These are phyloP conservation scores for Sarocladium oryzae DNA, from an alignment of 2,329 filamentous ascomycete genomes.

Conservation along the genomic window DNA sequence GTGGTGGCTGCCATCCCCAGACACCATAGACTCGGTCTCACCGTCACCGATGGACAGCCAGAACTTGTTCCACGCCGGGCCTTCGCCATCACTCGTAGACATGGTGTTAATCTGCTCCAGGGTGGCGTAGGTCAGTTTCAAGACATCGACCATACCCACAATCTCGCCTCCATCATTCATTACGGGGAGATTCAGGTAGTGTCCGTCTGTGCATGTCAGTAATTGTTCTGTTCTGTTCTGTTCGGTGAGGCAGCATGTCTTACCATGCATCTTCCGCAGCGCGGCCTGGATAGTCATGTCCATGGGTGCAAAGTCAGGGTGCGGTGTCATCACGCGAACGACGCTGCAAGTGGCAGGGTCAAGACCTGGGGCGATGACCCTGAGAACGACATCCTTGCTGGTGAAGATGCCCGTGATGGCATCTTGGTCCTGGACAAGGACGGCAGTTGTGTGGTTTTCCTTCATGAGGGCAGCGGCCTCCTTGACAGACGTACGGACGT, in stretches of 20 bases:
- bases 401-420: conserved; percentile 99
- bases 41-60: conserved; percentile 86
- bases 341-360: conserved; percentile 95
- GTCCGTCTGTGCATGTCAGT: conserved; percentile 60
- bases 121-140: conserved; percentile 96
- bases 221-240: neutral
- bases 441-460: conserved; percentile 95
- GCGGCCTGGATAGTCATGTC: conserved; percentile 99
- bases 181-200: conserved; percentile 95
- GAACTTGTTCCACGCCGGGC: conserved; percentile 99
- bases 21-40: conserved; percentile 94
- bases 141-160: conserved; percentile 97
- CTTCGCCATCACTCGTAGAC: conserved; percentile 80
- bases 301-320: conserved; percentile 96
- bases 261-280: conserved; percentile 97
- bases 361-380: conserved; percentile 93
- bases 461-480: conserved; percentile 96
- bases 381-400: conserved; percentile 96
- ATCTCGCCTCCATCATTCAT: conserved; percentile 98
- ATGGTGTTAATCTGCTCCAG: conserved; percentile 98
- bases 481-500: conserved; percentile 90
- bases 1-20: conserved; percentile 68
- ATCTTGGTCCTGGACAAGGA: conserved; percentile 92
- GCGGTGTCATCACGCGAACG: conserved; percentile 97
- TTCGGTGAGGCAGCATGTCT: conserved; percentile 33